Evolutionary conservation across 2,329 filamentous ascomycete species (phyloP), one percentile per base, ranked within the genome.

Genomic region (Fusarium bulbicola): DNA sequence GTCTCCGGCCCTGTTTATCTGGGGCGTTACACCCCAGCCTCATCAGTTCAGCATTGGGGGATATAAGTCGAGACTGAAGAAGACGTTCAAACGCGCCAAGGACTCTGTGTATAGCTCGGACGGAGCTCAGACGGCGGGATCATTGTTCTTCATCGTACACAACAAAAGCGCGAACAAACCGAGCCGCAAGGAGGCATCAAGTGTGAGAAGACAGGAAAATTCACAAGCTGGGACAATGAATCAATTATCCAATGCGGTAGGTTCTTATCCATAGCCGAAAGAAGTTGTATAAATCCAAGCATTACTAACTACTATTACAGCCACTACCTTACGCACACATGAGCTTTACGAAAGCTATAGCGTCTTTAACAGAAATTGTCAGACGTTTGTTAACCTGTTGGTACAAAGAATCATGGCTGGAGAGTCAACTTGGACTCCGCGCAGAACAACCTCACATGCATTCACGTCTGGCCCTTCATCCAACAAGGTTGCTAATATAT

Each of bases 241-340:
- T 40, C 20, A 40, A 40, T 40, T 40, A 13, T 40, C 7, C 37
- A 21, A 14, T 21, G 37, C 21, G 20, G 12, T 40, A 21, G 7
- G 20, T 40, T 1, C 20, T 40, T 2, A 0, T 1, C 20, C 37
- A 8, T 3, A 14, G 20, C 20, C 7, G 37, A 40, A 21, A 40
- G 1, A 40, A 5, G 37, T 40, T 6, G 7, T 8, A 40, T 39
- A 40, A 20, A 13, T 6, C 1, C 1, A 0, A 40, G 5, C 13
- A 13, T 40, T 40, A 14, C 20, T 40, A 5, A 21, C 20, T 40
- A 21, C 7, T 40, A 2, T 5, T 2, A 7, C 12, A 21, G 20
- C 20, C 20, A 40, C 37, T 13, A 21, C 37, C 6, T 7, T 40
- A 6, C 14, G 37, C 9, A 40, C 37, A 21, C 12, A 21, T 21